Conservation (phyloP, 2,329 filamentous ascomycete genomes). For the Stemphylium beticola region DNA sequence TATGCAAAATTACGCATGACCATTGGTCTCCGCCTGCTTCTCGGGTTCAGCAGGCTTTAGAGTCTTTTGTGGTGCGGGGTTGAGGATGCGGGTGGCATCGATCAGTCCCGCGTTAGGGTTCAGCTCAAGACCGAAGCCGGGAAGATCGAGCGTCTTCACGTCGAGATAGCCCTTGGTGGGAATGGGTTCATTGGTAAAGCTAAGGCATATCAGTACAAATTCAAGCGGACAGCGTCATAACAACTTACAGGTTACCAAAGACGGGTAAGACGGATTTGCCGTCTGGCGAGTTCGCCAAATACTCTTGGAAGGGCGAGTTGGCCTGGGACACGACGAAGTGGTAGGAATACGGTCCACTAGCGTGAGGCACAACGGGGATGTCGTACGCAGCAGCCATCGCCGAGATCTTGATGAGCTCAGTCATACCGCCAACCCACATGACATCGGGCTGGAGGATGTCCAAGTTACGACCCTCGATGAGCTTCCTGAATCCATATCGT, state of each 20-base stretch:
- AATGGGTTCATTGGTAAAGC: slow-evolving; percentile 17
- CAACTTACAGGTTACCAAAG: slow-evolving; percentile 90
- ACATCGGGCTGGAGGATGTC: slow-evolving; percentile 96
- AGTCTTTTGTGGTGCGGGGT: slow-evolving; percentile 62
- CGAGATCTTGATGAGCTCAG: slow-evolving; percentile 86
- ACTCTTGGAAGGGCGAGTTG: slow-evolving; percentile 95
- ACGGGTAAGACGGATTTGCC: slow-evolving; percentile 89
- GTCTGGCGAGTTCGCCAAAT: slow-evolving; percentile 90
- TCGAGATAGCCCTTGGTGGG: slow-evolving; percentile 77
- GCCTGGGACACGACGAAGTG: slow-evolving; percentile 94
- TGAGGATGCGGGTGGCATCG: slow-evolving; percentile 74
- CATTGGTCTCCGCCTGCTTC: slow-evolving; percentile 28
- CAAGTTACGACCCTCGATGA: slow-evolving; percentile 87
- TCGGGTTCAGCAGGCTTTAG: slow-evolving; percentile 41
- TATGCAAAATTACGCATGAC: slow-evolving; percentile 19
- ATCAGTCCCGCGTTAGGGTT: slow-evolving; percentile 84
- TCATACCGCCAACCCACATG: slow-evolving; percentile 96
- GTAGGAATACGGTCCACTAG: slow-evolving; percentile 92
- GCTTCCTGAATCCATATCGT: slow-evolving; percentile 90
- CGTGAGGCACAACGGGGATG: slow-evolving; percentile 93
- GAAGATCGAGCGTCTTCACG: slow-evolving; percentile 80
- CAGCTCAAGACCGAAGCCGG: slow-evolving; percentile 86
- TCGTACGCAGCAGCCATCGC: slow-evolving; percentile 92
- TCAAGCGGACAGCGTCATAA: slow-evolving; percentile 40
- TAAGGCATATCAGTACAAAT: background rate